phyloP scores from a whole-genome alignment of 768 basidiomycete genomes.

The Leucocoprinus birnbaumii region DNA sequence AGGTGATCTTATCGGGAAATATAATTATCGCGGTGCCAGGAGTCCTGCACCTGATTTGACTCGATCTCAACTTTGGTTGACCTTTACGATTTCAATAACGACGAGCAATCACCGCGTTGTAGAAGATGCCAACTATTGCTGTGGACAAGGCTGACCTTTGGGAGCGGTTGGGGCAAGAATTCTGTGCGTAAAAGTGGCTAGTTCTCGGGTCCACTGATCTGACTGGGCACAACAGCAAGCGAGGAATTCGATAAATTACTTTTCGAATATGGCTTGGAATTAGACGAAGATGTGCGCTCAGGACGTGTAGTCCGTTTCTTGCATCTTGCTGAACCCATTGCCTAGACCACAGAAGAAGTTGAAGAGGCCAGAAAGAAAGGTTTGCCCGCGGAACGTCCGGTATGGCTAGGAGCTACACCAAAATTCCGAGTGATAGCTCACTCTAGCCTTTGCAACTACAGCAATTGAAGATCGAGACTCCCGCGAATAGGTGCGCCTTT shows the following conservation, averaged over 20 bases:
- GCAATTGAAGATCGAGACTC: constrained; percentile 98
- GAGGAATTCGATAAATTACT: constrained; percentile 94
- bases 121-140: constrained; percentile 86
- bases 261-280: constrained; percentile 96
- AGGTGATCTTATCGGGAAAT: constrained; percentile 16
- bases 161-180: constrained; percentile 77
- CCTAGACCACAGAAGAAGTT: constrained; percentile 85
- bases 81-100: background rate
- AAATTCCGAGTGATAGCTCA: too few relatives aligned
- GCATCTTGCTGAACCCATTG: constrained; percentile 1
- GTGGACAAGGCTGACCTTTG: constrained; percentile 96
- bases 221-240: constrained; percentile 54
- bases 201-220: constrained; percentile 4
- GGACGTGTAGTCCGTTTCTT: background rate
- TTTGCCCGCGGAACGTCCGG: constrained; percentile 81
- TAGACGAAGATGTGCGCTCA: constrained; percentile 90
- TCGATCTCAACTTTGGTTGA: constrained; percentile 22
- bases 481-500: constrained; percentile 82
- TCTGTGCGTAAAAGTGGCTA: constrained; percentile 47
- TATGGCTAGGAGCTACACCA: constrained; percentile 28
- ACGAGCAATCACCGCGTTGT: background rate
- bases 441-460: constrained; percentile 25
- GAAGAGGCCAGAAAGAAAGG: constrained; percentile 81
- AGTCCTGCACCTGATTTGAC: constrained; percentile 23
- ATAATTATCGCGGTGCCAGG: constrained; percentile 7